These are phyloP conservation scores for Pilatotrama ljubarskyi DNA, from an alignment of 768 basidiomycete genomes.

Conservation along the genomic window DNA sequence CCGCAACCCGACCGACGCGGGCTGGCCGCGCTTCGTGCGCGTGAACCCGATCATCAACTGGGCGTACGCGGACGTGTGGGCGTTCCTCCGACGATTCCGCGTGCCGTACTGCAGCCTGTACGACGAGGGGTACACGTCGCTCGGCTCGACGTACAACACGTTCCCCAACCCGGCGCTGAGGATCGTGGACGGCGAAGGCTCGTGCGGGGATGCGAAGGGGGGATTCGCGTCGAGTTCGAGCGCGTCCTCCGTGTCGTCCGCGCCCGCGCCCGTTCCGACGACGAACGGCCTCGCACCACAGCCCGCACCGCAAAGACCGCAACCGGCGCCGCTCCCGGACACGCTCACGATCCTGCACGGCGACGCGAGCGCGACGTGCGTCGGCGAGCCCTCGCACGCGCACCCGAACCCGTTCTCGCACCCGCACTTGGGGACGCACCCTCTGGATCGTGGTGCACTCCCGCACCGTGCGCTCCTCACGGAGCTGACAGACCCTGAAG, in stretches of 20 bases:
- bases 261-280: no score
- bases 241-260: no score
- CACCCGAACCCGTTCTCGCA: background rate
- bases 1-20: constrained; percentile 79
- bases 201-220: no score
- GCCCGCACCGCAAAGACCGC: background rate
- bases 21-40: constrained; percentile 88
- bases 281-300: background rate
- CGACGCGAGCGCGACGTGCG: constrained; percentile 6
- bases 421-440: no score
- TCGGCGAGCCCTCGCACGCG: constrained; percentile 5
- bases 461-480: constrained; percentile 20
- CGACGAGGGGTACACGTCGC: constrained; percentile 96
- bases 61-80: constrained; percentile 90
- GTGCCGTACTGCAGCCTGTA: constrained; percentile 91
- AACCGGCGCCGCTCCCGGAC: constrained; percentile 13
- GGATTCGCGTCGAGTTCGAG: no score
- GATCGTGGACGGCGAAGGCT: constrained; percentile 8
- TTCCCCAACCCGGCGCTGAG: constrained; percentile 86
- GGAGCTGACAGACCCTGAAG: background rate
- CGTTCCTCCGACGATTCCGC: constrained; percentile 68
- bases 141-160: constrained; percentile 95
- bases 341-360: constrained; percentile 24
- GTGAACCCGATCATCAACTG: constrained; percentile 97
- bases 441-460: no score